Evolutionary conservation across 768 basidiomycete species (phyloP).

Genomic region (Calocybe indica): DNA sequence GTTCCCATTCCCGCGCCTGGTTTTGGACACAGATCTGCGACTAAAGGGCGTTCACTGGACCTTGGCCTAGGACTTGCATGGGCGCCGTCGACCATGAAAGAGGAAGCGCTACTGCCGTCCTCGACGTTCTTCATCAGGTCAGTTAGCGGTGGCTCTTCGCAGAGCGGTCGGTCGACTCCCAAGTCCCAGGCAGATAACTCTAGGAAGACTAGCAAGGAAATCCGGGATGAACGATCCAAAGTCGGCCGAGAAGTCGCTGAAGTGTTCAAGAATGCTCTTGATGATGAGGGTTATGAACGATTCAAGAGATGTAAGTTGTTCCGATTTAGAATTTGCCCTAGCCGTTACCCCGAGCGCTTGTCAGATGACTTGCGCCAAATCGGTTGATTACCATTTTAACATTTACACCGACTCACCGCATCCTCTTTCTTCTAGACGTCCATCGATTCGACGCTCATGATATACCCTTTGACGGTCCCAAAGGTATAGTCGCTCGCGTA

Average conservation of each 20-base stretch:
- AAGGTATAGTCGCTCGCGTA: conserved; percentile 61
- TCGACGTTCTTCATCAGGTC: conserved; percentile 31
- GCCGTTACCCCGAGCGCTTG: background rate
- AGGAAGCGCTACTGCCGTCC: conserved; percentile 56
- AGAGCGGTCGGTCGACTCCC: conserved; percentile 9
- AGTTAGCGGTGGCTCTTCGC: conserved; percentile 21
- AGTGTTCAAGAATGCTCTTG: conserved; percentile 39
- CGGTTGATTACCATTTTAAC: background rate
- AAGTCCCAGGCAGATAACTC: conserved; percentile 3
- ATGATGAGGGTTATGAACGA: conserved; percentile 36
- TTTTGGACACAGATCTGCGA: conserved; percentile 33
- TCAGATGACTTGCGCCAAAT: conserved; percentile 2
- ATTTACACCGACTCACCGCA: conserved; percentile 7
- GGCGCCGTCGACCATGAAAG: conserved; percentile 64
- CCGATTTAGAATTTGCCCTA: conserved; percentile 3
- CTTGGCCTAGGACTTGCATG: conserved; percentile 64
- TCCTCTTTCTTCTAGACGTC: conserved; percentile 42
- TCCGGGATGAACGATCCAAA: conserved; percentile 3
- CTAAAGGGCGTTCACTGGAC: conserved; percentile 68
- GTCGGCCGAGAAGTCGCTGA: conserved; percentile 40
- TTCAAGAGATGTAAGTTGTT: conserved; percentile 61
- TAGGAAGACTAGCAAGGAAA: conserved; percentile 24
- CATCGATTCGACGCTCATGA: conserved; percentile 69
- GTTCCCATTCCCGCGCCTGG: conserved; percentile 19
- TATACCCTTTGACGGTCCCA: conserved; percentile 71